A percentile compares a stretch with the other conserved stretches of the same genome.
phyloP scores from a whole-genome alignment of 306 rosid species.

The Malus orientalis region DNA sequence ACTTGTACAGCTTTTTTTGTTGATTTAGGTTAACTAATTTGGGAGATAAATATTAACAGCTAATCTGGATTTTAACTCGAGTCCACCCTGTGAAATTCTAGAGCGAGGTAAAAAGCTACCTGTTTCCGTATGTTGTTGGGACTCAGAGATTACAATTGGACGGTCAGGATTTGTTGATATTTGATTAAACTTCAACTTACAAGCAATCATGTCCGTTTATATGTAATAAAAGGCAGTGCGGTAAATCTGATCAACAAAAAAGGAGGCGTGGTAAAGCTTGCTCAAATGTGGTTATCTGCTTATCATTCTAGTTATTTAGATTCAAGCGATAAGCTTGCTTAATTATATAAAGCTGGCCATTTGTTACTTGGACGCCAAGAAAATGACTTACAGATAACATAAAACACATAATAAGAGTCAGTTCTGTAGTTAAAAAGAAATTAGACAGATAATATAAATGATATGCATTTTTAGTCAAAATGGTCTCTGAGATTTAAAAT shows the following conservation, averaged over 20 bases:
- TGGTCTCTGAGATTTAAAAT: too few species aligned
- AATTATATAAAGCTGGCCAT: not conserved
- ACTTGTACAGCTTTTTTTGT: not conserved
- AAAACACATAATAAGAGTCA: not conserved
- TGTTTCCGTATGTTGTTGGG: not conserved
- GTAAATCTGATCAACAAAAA: not conserved
- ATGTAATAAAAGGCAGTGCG: not conserved
- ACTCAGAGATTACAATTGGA: not conserved
- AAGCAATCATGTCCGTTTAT: not conserved
- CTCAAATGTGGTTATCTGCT: not conserved
- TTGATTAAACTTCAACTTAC: not conserved
- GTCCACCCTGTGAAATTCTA: not conserved
- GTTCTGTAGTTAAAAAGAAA: too few species aligned
- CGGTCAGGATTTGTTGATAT: not conserved
- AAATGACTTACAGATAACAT: not conserved
- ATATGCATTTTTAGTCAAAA: too few species aligned
- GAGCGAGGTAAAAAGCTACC: not conserved
- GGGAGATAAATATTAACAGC: not conserved
- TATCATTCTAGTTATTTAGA: not conserved
- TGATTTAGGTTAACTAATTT: constrained; percentile 16
- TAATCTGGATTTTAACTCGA: not conserved
- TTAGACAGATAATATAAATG: too few species aligned
- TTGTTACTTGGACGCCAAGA: constrained; percentile 1
- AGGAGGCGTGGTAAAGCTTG: not conserved
- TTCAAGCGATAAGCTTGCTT: not conserved